phyloP scores from a whole-genome alignment of 2,329 filamentous ascomycete genomes.

The Ceratocystis lukuohia region DNA sequence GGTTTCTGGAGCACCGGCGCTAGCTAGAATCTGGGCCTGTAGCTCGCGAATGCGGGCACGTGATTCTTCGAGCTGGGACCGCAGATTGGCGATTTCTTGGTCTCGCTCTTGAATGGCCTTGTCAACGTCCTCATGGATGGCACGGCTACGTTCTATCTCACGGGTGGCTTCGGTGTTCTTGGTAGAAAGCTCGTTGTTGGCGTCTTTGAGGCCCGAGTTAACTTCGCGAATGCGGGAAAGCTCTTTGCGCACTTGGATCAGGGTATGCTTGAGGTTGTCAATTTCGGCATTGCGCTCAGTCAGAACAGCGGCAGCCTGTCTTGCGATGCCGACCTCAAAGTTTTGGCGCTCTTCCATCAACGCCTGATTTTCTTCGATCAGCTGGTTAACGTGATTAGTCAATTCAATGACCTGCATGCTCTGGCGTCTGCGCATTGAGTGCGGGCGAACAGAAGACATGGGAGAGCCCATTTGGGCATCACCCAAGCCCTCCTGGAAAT shows the following conservation, averaged over 20 bases:
- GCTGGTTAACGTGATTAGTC: slow-evolving; percentile 69
- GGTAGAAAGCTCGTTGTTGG: slow-evolving; percentile 61
- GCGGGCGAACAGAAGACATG: slow-evolving; percentile 81
- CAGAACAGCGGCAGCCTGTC: slow-evolving; percentile 55
- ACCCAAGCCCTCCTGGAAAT: slow-evolving; percentile 72
- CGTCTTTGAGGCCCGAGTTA: slow-evolving; percentile 65
- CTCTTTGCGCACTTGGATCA: slow-evolving; percentile 71
- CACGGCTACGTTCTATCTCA: slow-evolving; percentile 56
- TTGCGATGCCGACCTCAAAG: slow-evolving; percentile 52
- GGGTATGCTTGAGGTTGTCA: slow-evolving; percentile 61
- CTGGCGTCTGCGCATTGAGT: slow-evolving; percentile 90
- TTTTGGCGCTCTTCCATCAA: slow-evolving; percentile 59
- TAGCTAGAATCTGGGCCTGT: slow-evolving; percentile 40
- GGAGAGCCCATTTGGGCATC: slow-evolving; percentile 77
- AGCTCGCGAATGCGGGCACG: slow-evolving; percentile 44
- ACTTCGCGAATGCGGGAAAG: slow-evolving; percentile 67
- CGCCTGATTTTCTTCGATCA: slow-evolving; percentile 70
- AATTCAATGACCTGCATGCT: slow-evolving; percentile 96
- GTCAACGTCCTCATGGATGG: slow-evolving; percentile 42
- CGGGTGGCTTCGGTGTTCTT: slow-evolving; percentile 52
- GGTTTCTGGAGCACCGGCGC: slow-evolving; percentile 34
- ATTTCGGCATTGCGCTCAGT: slow-evolving; percentile 80
- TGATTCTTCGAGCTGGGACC: slow-evolving; percentile 62
- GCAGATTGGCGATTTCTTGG: slow-evolving; percentile 64
- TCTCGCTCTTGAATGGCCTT: slow-evolving; percentile 68